Percentiles rank a stretch among this genome's conserved stretches.
Conservation (phyloP, 257 asterid species). For the Linderniella brevidens region DNA sequence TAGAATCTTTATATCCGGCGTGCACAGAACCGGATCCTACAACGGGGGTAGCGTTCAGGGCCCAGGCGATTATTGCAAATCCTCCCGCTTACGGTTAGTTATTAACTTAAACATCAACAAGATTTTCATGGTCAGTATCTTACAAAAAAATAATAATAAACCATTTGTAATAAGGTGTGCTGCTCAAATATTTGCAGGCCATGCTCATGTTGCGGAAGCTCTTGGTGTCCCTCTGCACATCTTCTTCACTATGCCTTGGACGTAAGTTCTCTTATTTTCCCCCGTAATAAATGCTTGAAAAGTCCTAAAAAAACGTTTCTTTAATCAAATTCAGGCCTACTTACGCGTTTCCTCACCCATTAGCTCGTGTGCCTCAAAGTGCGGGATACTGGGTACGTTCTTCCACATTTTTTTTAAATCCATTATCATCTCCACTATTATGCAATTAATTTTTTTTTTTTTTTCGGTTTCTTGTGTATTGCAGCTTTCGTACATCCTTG, state of each 20-base stretch:
- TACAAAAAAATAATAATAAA: background rate
- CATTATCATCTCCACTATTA: background rate
- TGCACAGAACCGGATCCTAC: constrained; percentile 81
- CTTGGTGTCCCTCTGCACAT: constrained; percentile 96
- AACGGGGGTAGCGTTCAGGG: constrained; percentile 72
- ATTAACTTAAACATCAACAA: background rate
- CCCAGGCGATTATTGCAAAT: constrained; percentile 96
- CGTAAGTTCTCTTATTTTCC: constrained; percentile 36
- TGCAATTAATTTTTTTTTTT: background rate
- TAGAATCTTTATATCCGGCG: constrained; percentile 93
- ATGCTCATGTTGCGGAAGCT: constrained; percentile 95
- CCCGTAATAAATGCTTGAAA: background rate
- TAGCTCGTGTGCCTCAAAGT: constrained; percentile 96
- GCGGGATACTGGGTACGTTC: constrained; percentile 92
- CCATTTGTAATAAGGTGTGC: background rate
- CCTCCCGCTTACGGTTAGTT: constrained; percentile 98
- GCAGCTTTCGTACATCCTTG: constrained; percentile 87
- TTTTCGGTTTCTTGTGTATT: constrained; percentile 12
- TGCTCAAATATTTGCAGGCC: constrained; percentile 41
- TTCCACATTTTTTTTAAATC: background rate
- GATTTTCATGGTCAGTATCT: background rate
- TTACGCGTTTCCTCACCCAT: constrained; percentile 90
- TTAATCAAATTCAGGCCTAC: constrained; percentile 70
- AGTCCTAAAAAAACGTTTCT: background rate
- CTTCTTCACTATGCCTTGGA: constrained; percentile 99